phyloP scores from a whole-genome alignment of 345 rosid genomes.

The Psidium friedrichsthalianum region DNA sequence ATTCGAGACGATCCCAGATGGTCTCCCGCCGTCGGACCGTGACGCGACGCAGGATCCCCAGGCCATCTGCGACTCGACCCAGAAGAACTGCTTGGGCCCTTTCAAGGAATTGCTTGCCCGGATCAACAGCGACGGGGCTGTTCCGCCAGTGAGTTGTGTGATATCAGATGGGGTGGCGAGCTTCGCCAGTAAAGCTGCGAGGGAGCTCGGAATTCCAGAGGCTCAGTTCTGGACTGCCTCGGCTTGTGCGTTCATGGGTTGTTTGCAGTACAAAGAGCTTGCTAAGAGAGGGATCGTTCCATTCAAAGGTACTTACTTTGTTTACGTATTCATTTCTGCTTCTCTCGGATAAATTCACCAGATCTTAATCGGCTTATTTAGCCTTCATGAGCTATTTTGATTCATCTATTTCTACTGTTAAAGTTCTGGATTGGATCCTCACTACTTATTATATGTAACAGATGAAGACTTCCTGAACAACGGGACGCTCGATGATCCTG shows the following conservation, averaged over 20 bases:
- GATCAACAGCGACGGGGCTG: constrained; percentile 1
- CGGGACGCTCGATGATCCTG: constrained; percentile 11
- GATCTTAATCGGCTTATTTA: not conserved
- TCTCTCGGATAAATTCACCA: not conserved
- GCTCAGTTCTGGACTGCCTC: constrained; percentile 22
- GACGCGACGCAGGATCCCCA: constrained; percentile 6
- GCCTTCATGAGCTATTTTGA: not conserved
- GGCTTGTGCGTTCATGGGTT: constrained; percentile 20
- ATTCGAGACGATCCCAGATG: constrained; percentile 15
- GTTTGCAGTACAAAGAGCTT: constrained; percentile 16
- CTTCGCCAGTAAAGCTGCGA: constrained; percentile 10
- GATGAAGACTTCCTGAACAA: constrained; percentile 12
- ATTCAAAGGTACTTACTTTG: constrained; percentile 12
- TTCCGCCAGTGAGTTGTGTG: constrained; percentile 16
- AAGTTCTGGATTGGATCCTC: not conserved
- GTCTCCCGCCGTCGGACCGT: constrained; percentile 10
- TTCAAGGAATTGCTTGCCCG: constrained; percentile 6
- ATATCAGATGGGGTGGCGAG: constrained; percentile 18
- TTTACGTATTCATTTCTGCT: not conserved
- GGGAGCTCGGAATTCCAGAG: constrained; percentile 13
- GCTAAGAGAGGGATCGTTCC: constrained; percentile 20
- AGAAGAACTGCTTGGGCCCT: constrained; percentile 5
- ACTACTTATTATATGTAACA: constrained; percentile 1
- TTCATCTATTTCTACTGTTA: not conserved
- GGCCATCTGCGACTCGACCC: not conserved